Evolutionary conservation across 257 asterid genomes (phyloP).

Genomic region (Paraleonurus japonicus): DNA sequence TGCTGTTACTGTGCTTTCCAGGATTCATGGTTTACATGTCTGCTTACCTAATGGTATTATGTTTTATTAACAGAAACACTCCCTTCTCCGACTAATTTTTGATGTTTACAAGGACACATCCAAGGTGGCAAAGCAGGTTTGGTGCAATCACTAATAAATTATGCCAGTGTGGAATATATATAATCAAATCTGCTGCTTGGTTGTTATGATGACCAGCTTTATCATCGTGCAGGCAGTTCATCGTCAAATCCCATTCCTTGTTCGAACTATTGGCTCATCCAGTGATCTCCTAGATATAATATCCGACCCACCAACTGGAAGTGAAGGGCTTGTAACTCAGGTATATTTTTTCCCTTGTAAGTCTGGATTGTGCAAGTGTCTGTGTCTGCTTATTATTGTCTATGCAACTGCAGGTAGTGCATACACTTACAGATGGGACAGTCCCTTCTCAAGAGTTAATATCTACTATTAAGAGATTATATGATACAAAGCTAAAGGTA

Average conservation of each 20-base stretch:
- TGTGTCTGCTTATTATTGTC: conserved; percentile 32
- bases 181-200: conserved; percentile 19
- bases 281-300: conserved; percentile 71
- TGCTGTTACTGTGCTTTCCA: conserved; percentile 18
- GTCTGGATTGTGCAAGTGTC: conserved; percentile 24
- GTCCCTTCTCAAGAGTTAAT: conserved; percentile 76
- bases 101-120: conserved; percentile 60
- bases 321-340: conserved; percentile 80
- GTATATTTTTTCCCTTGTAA: conserved; percentile 34
- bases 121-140: conserved; percentile 77
- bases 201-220: conserved; percentile 29
- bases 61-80: conserved; percentile 70
- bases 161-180: background rate
- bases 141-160: conserved; percentile 16
- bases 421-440: conserved; percentile 79
- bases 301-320: conserved; percentile 79
- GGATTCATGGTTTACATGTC: conserved; percentile 16
- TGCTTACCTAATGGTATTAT: conserved; percentile 15
- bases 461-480: conserved; percentile 64
- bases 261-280: conserved; percentile 91
- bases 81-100: conserved; percentile 79
- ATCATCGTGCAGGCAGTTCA: conserved; percentile 69
- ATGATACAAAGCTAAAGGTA: conserved; percentile 79
- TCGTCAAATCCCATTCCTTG: conserved; percentile 84
- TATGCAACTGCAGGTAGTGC: conserved; percentile 70